phyloP scores from a whole-genome alignment of 805 yeast genomes.

The Vanderwaltozyma polyspora region DNA sequence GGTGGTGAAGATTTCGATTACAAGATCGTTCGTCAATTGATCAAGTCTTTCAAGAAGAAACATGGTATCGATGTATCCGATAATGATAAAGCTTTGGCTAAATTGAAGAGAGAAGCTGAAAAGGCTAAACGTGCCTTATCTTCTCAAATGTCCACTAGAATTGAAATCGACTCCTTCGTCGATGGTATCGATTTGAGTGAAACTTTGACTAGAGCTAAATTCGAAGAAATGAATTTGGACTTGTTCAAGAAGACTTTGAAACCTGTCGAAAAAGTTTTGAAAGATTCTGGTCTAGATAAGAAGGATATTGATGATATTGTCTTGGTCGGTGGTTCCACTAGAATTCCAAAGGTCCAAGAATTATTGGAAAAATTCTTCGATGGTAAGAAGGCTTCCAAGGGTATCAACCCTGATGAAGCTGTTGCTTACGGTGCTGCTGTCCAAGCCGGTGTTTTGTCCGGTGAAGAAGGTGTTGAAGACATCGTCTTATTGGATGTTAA shows the following conservation, averaged over 20 bases:
- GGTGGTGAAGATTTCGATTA: constrained; percentile 97
- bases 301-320: constrained; percentile 89
- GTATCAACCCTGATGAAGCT: constrained; percentile 98
- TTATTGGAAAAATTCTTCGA: constrained; percentile 80
- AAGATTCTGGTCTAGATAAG: constrained; percentile 83
- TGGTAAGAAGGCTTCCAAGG: constrained; percentile 94
- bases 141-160: constrained; percentile 88
- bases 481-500: constrained; percentile 86
- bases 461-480: constrained; percentile 89
- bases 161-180: constrained; percentile 88
- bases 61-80: constrained; percentile 71
- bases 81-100: constrained; percentile 79
- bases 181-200: constrained; percentile 95
- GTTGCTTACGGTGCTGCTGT: constrained; percentile 99
- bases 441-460: constrained; percentile 95
- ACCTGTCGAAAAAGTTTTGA: constrained; percentile 92
- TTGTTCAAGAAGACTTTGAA: constrained; percentile 88
- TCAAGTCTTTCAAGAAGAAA: constrained; percentile 85
- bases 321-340: constrained; percentile 97
- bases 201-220: constrained; percentile 92
- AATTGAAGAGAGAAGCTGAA: constrained; percentile 94
- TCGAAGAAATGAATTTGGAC: constrained; percentile 90
- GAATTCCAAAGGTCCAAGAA: constrained; percentile 97
- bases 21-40: constrained; percentile 79
- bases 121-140: constrained; percentile 96